These are phyloP conservation scores for Uronychia binucleata DNA, from an alignment of 73 alveolate genomes.

Conservation along the genomic window DNA sequence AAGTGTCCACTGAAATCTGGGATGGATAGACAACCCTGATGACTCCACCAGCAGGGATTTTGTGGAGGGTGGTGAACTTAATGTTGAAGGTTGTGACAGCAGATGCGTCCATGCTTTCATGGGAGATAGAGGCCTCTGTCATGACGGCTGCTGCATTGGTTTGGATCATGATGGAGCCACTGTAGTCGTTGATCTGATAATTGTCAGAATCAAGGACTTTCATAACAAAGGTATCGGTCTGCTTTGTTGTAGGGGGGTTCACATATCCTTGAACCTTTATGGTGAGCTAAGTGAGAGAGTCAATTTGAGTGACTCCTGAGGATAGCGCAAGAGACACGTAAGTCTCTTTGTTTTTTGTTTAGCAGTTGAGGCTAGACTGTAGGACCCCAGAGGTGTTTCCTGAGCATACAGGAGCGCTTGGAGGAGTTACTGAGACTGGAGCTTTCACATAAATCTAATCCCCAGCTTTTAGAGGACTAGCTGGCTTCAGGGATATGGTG, in stretches of 20 bases:
- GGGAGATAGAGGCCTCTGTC: not conserved
- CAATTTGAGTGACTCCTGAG: too few relatives aligned
- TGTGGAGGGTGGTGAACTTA: slow-evolving; percentile 9
- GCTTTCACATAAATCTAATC: slow-evolving; percentile 1
- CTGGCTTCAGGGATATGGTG: not conserved
- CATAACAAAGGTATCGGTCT: slow-evolving; percentile 13
- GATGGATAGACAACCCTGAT: not conserved
- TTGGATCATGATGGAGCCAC: slow-evolving; percentile 1
- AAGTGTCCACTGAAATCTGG: too few relatives aligned
- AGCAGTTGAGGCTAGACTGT: too few relatives aligned
- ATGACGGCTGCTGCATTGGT: slow-evolving; percentile 29
- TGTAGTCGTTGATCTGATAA: not conserved
- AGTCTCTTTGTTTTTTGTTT: too few relatives aligned
- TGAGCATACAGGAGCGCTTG: not conserved
- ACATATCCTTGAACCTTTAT: not conserved
- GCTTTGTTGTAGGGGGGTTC: slow-evolving; percentile 27
- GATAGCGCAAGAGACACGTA: too few relatives aligned
- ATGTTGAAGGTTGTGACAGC: not conserved
- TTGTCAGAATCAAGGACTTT: not conserved
- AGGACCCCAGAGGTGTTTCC: slow-evolving; percentile 4
- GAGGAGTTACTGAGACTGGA: slow-evolving; percentile 16
- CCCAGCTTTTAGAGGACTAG: slow-evolving; percentile 6
- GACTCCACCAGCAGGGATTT: not conserved
- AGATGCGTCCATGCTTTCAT: too few relatives aligned
- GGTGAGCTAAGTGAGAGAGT: too few relatives aligned